Conservation (phyloP, 164 flowering plant genomes). For the Houttuynia cordata region DNA sequence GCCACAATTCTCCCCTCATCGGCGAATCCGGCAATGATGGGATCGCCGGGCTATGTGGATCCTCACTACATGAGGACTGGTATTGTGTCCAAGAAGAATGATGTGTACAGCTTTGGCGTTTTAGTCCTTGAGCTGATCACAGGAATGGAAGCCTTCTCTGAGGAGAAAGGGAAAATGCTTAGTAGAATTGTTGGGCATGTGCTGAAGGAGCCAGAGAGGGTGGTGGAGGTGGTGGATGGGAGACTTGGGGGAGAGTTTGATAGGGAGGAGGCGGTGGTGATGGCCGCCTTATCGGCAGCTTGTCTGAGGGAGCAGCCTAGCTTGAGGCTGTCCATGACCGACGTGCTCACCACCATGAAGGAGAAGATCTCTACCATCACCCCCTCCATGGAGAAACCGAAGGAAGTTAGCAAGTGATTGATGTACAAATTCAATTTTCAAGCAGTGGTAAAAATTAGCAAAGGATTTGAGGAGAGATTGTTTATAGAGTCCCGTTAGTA, state of each 20-base stretch:
- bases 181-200: conserved; percentile 17
- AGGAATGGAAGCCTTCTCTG: conserved; percentile 49
- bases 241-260: conserved; percentile 26
- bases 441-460: neutral
- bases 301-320: conserved; percentile 37
- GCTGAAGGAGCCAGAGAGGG: conserved; percentile 17
- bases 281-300: conserved; percentile 26
- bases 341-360: conserved; percentile 23
- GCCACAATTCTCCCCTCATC: conserved; percentile 25
- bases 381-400: neutral
- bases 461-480: neutral
- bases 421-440: neutral
- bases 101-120: conserved; percentile 69
- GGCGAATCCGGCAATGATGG: conserved; percentile 28
- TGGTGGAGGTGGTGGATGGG: conserved; percentile 39
- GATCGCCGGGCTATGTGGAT: conserved; percentile 74
- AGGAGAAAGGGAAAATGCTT: conserved; percentile 27
- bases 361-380: conserved; percentile 19
- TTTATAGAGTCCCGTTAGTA: too few species aligned
- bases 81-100: conserved; percentile 64
- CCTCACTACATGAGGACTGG: conserved; percentile 72
- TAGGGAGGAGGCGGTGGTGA: conserved; percentile 22
- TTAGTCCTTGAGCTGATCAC: conserved; percentile 54
- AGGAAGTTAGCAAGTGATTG: neutral
- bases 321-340: conserved; percentile 47